phyloP scores from a whole-genome alignment of 805 yeast genomes.

The Ogataea pignaliae region DNA sequence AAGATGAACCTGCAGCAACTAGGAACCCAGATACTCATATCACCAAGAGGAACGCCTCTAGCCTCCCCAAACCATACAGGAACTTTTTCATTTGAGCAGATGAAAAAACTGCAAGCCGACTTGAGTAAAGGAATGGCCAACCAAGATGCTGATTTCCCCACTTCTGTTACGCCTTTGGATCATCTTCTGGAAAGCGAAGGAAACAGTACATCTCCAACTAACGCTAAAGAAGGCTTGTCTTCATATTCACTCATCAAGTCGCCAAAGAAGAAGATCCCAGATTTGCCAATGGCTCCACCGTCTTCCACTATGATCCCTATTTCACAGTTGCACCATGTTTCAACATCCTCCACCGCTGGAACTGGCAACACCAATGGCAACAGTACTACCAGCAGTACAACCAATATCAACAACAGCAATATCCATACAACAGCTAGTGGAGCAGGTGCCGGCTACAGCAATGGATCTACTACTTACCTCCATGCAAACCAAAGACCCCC shows the following conservation, averaged over 20 bases:
- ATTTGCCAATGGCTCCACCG: not conserved
- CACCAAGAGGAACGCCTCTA: constrained; percentile 29
- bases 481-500: not conserved
- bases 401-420: too few species aligned
- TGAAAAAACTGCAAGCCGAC: constrained; percentile 8
- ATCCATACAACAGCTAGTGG: too few species aligned
- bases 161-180: constrained; percentile 10
- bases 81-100: constrained; percentile 13
- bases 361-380: not conserved
- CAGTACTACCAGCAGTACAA: not conserved
- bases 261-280: not conserved
- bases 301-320: not conserved
- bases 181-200: constrained; percentile 7
- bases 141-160: not conserved
- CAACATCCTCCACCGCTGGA: not conserved
- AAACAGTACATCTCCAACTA: not conserved
- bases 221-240: not conserved
- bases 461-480: too few species aligned
- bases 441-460: too few species aligned
- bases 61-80: constrained; percentile 23
- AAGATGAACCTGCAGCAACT: constrained; percentile 22
- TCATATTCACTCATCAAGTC: not conserved
- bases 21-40: constrained; percentile 23
- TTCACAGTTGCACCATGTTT: not conserved
- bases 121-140: not conserved